Evolutionary conservation across 1,139 yeast genomes (phyloP).

Genomic region (Ogataea hybrid): DNA sequence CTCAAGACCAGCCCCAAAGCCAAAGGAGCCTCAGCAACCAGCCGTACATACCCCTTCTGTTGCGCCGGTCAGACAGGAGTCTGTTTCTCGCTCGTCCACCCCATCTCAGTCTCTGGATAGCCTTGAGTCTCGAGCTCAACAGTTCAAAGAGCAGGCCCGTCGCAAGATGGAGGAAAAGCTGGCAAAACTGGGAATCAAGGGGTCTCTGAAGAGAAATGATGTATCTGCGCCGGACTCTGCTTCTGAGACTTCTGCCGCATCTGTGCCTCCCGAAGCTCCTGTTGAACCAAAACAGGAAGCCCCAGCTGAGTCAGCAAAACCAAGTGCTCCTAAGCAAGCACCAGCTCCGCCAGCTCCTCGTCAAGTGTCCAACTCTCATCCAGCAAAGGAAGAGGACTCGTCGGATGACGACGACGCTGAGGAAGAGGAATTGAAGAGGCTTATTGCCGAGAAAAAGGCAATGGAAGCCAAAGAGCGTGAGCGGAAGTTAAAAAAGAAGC

Average conservation of each 20-base stretch:
- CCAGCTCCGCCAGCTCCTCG: constrained; percentile 25
- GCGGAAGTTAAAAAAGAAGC: constrained; percentile 46
- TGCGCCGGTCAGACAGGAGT: background rate
- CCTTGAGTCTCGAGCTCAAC: constrained; percentile 71
- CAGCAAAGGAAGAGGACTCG: constrained; percentile 18
- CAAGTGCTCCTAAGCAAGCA: constrained; percentile 8
- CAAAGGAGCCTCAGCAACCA: background rate
- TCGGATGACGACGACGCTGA: constrained; percentile 38
- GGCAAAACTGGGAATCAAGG: constrained; percentile 77
- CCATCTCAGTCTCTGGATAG: constrained; percentile 9
- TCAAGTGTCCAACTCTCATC: constrained; percentile 14
- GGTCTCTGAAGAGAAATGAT: constrained; percentile 27
- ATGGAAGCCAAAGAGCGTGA: constrained; percentile 49
- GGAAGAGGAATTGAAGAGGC: constrained; percentile 32
- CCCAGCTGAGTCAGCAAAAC: no score
- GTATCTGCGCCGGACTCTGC: no score
- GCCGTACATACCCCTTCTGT: background rate
- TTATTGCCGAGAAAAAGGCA: constrained; percentile 35
- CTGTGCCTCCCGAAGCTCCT: background rate
- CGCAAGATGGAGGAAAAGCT: constrained; percentile 85
- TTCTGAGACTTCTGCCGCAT: background rate
- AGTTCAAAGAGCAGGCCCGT: constrained; percentile 88
- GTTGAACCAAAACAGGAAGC: no score
- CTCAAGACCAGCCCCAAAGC: constrained; percentile 25
- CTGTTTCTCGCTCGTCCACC: constrained; percentile 3